A percentile compares a stretch with the other conserved stretches of the same genome.
These are phyloP conservation scores for Calonectria hawksworthii DNA, from an alignment of 2,329 filamentous ascomycete genomes.

Conservation along the genomic window DNA sequence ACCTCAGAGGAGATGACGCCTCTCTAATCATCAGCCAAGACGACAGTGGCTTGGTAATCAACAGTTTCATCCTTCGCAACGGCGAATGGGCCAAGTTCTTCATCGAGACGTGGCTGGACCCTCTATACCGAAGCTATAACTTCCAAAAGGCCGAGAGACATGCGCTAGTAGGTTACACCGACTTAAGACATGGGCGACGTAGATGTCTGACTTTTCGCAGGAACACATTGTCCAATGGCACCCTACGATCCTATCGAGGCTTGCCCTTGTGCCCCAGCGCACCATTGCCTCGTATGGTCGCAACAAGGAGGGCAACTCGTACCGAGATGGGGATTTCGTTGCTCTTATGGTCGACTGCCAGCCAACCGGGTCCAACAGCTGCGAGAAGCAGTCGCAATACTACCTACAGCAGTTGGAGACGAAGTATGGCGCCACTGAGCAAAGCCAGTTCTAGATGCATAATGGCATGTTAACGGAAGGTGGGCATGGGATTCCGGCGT, in stretches of 20 bases:
- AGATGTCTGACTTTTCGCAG: slow-evolving; percentile 59
- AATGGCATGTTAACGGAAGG: neutral
- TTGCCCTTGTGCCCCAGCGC: slow-evolving; percentile 91
- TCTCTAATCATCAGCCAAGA: slow-evolving; percentile 91
- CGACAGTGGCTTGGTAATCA: slow-evolving; percentile 79
- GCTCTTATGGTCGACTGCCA: slow-evolving; percentile 84
- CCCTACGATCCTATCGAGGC: slow-evolving; percentile 90
- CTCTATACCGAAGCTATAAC: slow-evolving; percentile 92
- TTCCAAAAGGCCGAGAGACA: slow-evolving; percentile 96
- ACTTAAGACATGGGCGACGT: neutral
- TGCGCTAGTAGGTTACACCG: slow-evolving; percentile 77
- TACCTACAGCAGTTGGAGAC: slow-evolving; percentile 64
- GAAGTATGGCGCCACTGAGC: slow-evolving; percentile 49
- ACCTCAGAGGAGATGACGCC: slow-evolving; percentile 82
- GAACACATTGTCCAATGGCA: slow-evolving; percentile 97
- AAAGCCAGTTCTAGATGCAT: slow-evolving; percentile 7
- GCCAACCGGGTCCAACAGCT: slow-evolving; percentile 69
- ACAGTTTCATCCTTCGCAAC: slow-evolving; percentile 84
- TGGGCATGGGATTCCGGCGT: slow-evolving; percentile 19
- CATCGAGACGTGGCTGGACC: slow-evolving; percentile 96
- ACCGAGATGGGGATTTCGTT: slow-evolving; percentile 87
- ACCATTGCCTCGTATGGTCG: slow-evolving; percentile 83
- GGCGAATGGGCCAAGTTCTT: slow-evolving; percentile 95
- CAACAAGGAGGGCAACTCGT: slow-evolving; percentile 71
- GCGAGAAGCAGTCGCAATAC: slow-evolving; percentile 76